These are phyloP conservation scores for Metarhizium brunneum DNA, from an alignment of 2,329 filamentous ascomycete genomes.

Conservation along the genomic window DNA sequence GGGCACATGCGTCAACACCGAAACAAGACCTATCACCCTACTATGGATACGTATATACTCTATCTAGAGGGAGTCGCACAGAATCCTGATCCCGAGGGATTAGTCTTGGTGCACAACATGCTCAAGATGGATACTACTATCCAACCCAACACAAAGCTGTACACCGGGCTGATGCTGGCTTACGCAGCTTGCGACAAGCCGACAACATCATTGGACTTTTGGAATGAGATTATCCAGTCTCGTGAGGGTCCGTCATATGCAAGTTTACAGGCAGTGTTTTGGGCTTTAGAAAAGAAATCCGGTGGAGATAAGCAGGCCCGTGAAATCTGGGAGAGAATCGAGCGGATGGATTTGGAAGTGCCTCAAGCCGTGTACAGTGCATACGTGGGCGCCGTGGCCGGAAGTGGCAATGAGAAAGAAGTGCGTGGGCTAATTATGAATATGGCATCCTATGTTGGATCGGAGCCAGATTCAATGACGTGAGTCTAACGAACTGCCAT, in stretches of 20 bases:
- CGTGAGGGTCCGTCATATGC: constrained; percentile 79
- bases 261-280: constrained; percentile 73
- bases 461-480: constrained; percentile 60
- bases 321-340: constrained; percentile 62
- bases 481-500: constrained; percentile 36
- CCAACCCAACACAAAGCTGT: constrained; percentile 63
- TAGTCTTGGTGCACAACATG: constrained; percentile 81
- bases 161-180: constrained; percentile 81
- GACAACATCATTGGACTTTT: constrained; percentile 64
- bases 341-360: constrained; percentile 68
- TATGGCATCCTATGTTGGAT: constrained; percentile 57
- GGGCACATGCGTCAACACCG: constrained; percentile 84
- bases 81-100: constrained; percentile 43
- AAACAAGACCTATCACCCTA: constrained; percentile 54
- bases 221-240: constrained; percentile 73
- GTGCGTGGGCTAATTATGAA: constrained; percentile 56
- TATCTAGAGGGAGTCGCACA: constrained; percentile 68
- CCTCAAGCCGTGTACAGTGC: constrained; percentile 64
- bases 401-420: constrained; percentile 61
- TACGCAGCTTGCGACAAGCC: constrained; percentile 63
- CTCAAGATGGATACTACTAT: constrained; percentile 84
- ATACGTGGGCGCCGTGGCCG: constrained; percentile 69
- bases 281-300: constrained; percentile 58
- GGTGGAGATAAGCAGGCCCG: constrained; percentile 51
- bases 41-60: constrained; percentile 62